Percentiles rank a stretch among this genome's conserved stretches.
Conservation (phyloP, 495 filamentous ascomycete species). For the Daldinia decipiens region DNA sequence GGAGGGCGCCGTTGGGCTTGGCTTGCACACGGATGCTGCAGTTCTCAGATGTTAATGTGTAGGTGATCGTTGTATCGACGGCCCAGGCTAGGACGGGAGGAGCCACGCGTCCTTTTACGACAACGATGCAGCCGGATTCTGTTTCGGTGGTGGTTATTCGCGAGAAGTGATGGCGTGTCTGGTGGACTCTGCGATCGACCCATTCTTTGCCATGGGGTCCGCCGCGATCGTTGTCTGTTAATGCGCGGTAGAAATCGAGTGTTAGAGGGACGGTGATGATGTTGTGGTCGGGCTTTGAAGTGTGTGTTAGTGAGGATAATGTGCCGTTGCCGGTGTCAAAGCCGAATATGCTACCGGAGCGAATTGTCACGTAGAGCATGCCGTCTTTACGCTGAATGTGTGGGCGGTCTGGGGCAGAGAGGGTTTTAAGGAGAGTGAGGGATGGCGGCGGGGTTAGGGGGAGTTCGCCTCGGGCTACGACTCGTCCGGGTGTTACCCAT, state of each 20-base stretch:
- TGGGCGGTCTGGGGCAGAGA: conserved; percentile 23
- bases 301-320: conserved; percentile 51
- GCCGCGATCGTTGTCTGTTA: conserved; percentile 73
- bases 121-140: conserved; percentile 46
- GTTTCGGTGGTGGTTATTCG: conserved; percentile 54
- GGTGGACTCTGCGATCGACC: conserved; percentile 52
- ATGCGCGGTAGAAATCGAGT: conserved; percentile 63
- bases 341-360: conserved; percentile 49
- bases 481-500: conserved; percentile 60
- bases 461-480: conserved; percentile 65
- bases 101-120: conserved; percentile 61
- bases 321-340: conserved; percentile 56
- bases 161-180: conserved; percentile 57
- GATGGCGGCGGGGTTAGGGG: conserved; percentile 46
- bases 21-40: conserved; percentile 59
- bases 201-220: conserved; percentile 58
- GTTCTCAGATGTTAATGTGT: conserved; percentile 58
- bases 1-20: conserved; percentile 48
- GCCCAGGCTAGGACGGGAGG: conserved; percentile 72
- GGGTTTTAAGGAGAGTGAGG: conserved; percentile 44
- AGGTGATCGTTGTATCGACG: conserved; percentile 63
- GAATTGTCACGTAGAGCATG: conserved; percentile 47
- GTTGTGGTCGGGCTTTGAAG: conserved; percentile 40
- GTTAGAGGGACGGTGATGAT: conserved; percentile 57
- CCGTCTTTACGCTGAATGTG: conserved; percentile 34